Evolutionary conservation across 306 rosid genomes (phyloP).

Genomic region (Styphnolobium japonicum): DNA sequence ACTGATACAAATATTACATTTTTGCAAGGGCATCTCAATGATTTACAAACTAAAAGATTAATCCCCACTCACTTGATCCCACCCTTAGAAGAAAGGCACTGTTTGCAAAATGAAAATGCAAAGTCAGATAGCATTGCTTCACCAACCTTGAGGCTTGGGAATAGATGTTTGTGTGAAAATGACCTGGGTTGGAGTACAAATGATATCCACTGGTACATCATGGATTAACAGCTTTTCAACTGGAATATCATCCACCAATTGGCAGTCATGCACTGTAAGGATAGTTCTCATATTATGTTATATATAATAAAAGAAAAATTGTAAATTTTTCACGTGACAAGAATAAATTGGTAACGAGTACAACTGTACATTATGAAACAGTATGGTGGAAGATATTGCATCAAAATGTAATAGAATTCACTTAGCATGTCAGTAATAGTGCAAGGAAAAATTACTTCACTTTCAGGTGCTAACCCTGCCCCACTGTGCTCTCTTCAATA

Average conservation of each 20-base stretch:
- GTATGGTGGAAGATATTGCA: background rate
- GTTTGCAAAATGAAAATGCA: background rate
- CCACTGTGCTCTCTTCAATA: background rate
- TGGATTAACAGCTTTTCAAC: constrained; percentile 74
- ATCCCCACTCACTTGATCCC: background rate
- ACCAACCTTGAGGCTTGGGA: constrained; percentile 89
- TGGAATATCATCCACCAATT: constrained; percentile 84
- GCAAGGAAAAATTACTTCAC: background rate
- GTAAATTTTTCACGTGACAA: background rate
- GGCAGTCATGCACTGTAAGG: constrained; percentile 80
- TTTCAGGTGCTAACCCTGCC: constrained; percentile 4
- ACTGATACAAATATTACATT: background rate
- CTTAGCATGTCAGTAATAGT: background rate
- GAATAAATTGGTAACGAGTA: background rate
- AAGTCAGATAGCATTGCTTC: constrained; percentile 13
- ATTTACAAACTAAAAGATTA: background rate
- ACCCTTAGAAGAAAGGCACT: constrained; percentile 1
- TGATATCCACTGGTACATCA: constrained; percentile 88
- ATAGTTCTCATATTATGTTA: constrained; percentile 3
- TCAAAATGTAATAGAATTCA: background rate
- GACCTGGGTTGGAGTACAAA: constrained; percentile 83
- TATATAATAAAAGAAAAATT: background rate
- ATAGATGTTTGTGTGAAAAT: constrained; percentile 64
- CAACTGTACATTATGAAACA: background rate
- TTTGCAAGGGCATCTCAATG: background rate